Conservation (phyloP, 441 rosid species). For the Erodium chrysanthum region DNA sequence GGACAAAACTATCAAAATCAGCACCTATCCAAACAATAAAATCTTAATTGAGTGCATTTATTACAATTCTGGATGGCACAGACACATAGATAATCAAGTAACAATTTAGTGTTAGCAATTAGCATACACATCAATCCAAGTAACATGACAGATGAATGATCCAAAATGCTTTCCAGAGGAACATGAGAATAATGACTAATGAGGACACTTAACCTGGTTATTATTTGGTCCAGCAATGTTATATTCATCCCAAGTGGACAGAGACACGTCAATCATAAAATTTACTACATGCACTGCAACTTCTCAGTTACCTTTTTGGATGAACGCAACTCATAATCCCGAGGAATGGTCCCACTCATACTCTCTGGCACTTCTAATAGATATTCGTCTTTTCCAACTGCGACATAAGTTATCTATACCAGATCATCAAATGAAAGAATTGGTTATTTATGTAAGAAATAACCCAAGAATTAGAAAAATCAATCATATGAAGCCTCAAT, state of each 20-base stretch:
- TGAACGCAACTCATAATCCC: constrained; percentile 80
- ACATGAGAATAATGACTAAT: neutral
- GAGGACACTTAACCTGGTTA: neutral
- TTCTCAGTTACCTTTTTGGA: constrained; percentile 68
- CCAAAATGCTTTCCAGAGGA: neutral
- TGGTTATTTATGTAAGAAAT: constrained; percentile 23
- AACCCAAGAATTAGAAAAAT: constrained; percentile 6
- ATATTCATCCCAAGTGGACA: constrained; percentile 1
- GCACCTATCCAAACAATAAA: neutral
- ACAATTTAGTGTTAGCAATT: neutral
- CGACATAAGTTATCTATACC: constrained; percentile 68
- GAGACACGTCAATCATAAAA: neutral
- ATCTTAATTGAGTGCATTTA: neutral
- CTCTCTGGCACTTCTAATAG: constrained; percentile 83
- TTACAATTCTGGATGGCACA: neutral
- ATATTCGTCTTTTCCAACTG: constrained; percentile 81
- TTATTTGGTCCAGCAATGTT: neutral
- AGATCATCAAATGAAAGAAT: constrained; percentile 20
- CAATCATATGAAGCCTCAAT: constrained; percentile 17
- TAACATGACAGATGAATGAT: neutral
- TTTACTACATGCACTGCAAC: constrained; percentile 5
- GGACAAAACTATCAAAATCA: neutral
- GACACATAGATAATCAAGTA: neutral
- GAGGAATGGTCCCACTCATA: constrained; percentile 62
- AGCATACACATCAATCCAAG: neutral